Conservation (phyloP, 257 asterid genomes). For the Plantago major region DNA sequence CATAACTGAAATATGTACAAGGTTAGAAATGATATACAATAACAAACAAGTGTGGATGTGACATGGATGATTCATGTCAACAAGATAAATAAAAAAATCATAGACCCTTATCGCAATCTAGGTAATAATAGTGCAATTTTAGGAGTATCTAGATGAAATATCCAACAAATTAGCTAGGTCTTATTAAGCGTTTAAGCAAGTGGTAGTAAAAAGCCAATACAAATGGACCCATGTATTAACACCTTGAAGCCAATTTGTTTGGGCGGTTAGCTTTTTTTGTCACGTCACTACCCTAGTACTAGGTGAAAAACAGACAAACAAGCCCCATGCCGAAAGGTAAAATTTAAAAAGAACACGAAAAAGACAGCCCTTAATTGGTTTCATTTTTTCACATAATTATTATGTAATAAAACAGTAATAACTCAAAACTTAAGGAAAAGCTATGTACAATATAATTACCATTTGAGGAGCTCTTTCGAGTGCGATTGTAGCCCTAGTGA, state of each 20-base stretch:
- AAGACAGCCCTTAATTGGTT: constrained; percentile 14
- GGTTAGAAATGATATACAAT: too few relatives aligned
- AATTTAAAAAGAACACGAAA: neutral
- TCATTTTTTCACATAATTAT: neutral
- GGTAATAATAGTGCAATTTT: too few relatives aligned
- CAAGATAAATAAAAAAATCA: too few relatives aligned
- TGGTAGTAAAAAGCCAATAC: constrained; percentile 18
- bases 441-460: constrained; percentile 30
- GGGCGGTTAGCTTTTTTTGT: constrained; percentile 22
- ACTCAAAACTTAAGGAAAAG: too few relatives aligned
- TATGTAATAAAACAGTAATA: too few relatives aligned
- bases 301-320: constrained; percentile 18
- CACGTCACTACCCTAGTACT: constrained; percentile 42
- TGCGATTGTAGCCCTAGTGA: constrained; percentile 75
- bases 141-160: too few relatives aligned
- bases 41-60: too few relatives aligned
- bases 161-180: neutral
- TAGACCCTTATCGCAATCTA: too few relatives aligned
- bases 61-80: too few relatives aligned
- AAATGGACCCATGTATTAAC: constrained; percentile 28
- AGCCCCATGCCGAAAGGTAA: constrained; percentile 22
- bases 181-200: constrained; percentile 5
- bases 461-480: constrained; percentile 70
- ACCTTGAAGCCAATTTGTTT: constrained; percentile 18
- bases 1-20: too few relatives aligned